A percentile compares a stretch with the other conserved stretches of the same genome.
Conservation (phyloP, 2,329 filamentous ascomycete species). For the Colletotrichum tropicicola region DNA sequence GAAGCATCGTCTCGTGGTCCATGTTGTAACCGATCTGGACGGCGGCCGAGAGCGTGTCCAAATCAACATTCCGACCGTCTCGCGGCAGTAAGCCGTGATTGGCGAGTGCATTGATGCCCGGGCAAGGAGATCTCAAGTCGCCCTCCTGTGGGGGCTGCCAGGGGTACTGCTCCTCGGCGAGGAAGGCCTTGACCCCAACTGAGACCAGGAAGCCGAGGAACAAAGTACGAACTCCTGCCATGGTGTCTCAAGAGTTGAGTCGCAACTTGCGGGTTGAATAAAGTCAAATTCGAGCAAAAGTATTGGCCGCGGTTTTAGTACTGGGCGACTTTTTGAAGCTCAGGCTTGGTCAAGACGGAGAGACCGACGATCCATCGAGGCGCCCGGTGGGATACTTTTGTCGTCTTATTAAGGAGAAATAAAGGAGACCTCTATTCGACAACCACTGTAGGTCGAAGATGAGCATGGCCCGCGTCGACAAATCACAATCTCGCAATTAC, state of each 20-base stretch:
- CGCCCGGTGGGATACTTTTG: neutral
- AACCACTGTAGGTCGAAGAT: neutral
- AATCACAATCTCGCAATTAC: neutral
- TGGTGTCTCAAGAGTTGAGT: neutral
- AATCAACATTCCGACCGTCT: slow-evolving; percentile 12
- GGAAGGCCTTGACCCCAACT: neutral
- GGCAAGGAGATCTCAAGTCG: slow-evolving; percentile 32
- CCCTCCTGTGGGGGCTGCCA: neutral
- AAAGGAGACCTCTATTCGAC: neutral
- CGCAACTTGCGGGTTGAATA: too few species aligned
- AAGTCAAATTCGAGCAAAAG: neutral
- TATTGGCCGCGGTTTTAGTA: neutral
- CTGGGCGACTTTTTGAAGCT: neutral
- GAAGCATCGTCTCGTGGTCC: slow-evolving; percentile 17
- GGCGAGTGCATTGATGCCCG: slow-evolving; percentile 34
- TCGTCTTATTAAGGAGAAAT: neutral
- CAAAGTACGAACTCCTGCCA: neutral
- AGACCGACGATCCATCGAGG: neutral
- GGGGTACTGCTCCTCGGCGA: slow-evolving; percentile 3
- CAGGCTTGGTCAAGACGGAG: neutral
- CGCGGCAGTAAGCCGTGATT: slow-evolving; percentile 33
- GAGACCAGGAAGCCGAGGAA: neutral
- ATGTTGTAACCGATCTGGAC: slow-evolving; percentile 21
- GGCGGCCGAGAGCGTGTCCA: slow-evolving; percentile 9
- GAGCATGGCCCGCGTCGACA: neutral